Conservation (phyloP, 1,139 yeast genomes). For the Blastobotrys proliferans region DNA sequence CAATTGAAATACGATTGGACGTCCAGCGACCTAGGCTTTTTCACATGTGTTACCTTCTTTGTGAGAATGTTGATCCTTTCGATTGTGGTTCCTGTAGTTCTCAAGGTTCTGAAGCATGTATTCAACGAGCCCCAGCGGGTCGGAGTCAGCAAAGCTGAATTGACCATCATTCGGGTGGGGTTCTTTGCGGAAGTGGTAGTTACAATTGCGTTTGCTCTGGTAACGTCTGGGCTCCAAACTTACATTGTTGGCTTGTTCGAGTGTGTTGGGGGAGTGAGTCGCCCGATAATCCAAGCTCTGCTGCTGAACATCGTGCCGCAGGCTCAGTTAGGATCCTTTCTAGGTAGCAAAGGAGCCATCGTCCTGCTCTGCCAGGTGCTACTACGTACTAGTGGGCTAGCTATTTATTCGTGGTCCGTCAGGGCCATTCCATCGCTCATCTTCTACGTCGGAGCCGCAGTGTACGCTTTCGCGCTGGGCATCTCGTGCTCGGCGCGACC, state of each 20-base stretch:
- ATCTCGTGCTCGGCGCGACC: too few relatives aligned
- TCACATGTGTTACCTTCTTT: background rate
- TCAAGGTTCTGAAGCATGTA: background rate
- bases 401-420: too few relatives aligned
- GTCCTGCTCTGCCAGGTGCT: too few relatives aligned
- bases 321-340: background rate
- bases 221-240: background rate
- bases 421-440: too few relatives aligned
- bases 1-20: slow-evolving; percentile 1
- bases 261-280: background rate
- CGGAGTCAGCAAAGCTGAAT: background rate
- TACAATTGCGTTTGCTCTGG: background rate
- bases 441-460: too few relatives aligned
- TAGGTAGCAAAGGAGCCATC: slow-evolving; percentile 1
- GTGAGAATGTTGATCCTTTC: background rate
- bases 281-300: background rate
- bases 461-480: too few relatives aligned
- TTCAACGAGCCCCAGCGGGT: background rate
- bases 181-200: background rate
- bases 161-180: background rate
- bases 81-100: background rate
- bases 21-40: background rate
- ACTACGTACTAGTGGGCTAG: too few relatives aligned
- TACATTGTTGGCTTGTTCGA: background rate
- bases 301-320: slow-evolving; percentile 1